Conservation (phyloP, 768 basidiomycete genomes). For the Roridomyces roridus region DNA sequence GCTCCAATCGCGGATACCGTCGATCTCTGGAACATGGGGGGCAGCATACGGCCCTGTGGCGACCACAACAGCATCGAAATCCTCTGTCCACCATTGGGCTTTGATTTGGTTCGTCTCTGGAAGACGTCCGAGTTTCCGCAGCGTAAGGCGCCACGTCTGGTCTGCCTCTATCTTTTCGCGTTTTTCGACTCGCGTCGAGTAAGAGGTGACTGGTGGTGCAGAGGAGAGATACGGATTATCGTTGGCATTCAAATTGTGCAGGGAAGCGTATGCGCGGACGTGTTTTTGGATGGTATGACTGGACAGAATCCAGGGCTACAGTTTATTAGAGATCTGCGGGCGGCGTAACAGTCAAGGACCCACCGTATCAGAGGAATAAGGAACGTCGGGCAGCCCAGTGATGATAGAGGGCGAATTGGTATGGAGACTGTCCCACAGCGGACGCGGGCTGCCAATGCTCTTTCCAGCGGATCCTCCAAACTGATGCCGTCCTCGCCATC, state of each 20-base stretch:
- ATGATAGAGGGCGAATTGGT: conserved; percentile 28
- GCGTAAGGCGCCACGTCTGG: conserved; percentile 28
- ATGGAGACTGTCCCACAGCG: conserved; percentile 27
- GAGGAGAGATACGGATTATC: conserved; percentile 28
- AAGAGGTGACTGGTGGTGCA: conserved; percentile 27
- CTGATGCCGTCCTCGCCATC: conserved; percentile 21
- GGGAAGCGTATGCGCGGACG: conserved; percentile 38
- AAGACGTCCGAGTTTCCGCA: conserved; percentile 26
- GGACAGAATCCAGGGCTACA: conserved; percentile 27
- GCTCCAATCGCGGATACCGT: conserved; percentile 36
- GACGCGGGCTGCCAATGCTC: conserved; percentile 29
- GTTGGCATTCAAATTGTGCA: conserved; percentile 37
- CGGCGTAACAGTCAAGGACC: neutral
- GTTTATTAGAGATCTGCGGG: neutral
- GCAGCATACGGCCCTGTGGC: conserved; percentile 40
- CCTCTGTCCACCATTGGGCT: conserved; percentile 35
- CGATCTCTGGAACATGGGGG: conserved; percentile 38
- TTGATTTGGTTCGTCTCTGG: conserved; percentile 24
- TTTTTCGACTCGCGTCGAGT: conserved; percentile 46
- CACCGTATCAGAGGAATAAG: conserved; percentile 25
- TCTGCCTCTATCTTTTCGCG: conserved; percentile 33
- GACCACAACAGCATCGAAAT: conserved; percentile 40
- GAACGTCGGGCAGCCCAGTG: conserved; percentile 28
- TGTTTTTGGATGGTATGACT: conserved; percentile 31
- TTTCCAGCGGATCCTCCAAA: conserved; percentile 25